A percentile compares a stretch with the other conserved stretches of the same genome.
phyloP scores from a whole-genome alignment of 2,329 filamentous ascomycete species.

The Tolypocladium nubicola region DNA sequence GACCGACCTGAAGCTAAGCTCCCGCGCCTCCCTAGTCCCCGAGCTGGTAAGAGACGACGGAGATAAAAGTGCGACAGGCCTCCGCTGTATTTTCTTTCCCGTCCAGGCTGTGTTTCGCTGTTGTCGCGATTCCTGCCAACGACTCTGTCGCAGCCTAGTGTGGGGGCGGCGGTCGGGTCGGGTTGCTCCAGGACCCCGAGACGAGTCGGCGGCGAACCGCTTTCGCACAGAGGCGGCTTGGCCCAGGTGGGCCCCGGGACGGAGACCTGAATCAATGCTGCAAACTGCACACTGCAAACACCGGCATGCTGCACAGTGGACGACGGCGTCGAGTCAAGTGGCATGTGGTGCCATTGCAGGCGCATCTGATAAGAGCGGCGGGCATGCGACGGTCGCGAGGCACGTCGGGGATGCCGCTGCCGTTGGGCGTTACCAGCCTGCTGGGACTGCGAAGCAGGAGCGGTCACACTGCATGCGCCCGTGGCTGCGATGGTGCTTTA shows the following conservation, averaged over 20 bases:
- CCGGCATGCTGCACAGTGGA: not conserved
- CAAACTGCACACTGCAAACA: not conserved
- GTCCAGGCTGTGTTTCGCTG: not conserved
- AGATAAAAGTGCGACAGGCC: not conserved
- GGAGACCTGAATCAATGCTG: not conserved
- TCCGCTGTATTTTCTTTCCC: not conserved
- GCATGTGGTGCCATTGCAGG: not conserved
- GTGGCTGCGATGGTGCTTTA: not conserved
- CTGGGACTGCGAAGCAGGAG: not conserved
- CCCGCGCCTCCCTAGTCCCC: not conserved
- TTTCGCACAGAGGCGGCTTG: not conserved
- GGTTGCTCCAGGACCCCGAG: conserved; percentile 21
- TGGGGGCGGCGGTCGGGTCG: conserved; percentile 9
- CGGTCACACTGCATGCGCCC: not conserved
- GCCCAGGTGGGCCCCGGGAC: not conserved
- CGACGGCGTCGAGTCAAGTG: not conserved
- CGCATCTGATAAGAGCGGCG: not conserved
- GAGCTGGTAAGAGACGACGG: not conserved
- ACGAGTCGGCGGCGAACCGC: conserved; percentile 1
- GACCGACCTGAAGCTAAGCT: not conserved
- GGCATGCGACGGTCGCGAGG: not conserved
- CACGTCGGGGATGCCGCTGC: too few relatives aligned
- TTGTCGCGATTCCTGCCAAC: not conserved
- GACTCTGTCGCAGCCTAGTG: not conserved
- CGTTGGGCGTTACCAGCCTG: not conserved